Conservation (phyloP, 1,284 basidiomycete species). For the Ceraceosorus guamensis region DNA sequence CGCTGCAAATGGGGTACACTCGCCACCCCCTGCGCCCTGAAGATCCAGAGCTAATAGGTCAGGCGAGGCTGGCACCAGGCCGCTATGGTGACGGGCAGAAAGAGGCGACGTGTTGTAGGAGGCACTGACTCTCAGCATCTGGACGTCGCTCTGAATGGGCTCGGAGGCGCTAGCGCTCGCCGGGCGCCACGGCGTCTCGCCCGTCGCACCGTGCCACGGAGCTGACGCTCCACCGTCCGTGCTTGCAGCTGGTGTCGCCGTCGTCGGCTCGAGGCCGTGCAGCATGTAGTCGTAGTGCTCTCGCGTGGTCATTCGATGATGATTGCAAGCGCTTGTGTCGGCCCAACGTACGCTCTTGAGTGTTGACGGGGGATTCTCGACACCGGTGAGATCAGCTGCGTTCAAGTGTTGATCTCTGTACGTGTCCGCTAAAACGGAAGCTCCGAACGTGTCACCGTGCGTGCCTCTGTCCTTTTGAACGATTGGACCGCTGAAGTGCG, state of each 20-base stretch:
- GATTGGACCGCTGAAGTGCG: too few species aligned
- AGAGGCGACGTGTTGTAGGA: neutral
- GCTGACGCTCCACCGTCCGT: too few species aligned
- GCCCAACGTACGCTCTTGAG: conserved; percentile 19
- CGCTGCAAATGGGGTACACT: too few species aligned
- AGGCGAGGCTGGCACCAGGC: neutral
- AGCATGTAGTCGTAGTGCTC: conserved; percentile 39
- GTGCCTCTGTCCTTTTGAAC: too few species aligned
- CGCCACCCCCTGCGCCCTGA: neutral
- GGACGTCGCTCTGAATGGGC: neutral
- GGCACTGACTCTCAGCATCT: neutral
- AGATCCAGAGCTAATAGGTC: neutral
- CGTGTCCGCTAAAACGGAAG: too few species aligned
- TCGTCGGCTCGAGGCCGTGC: conserved; percentile 27
- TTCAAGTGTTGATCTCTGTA: too few species aligned
- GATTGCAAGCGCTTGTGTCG: conserved; percentile 18
- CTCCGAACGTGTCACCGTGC: too few species aligned
- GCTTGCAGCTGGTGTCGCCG: neutral
- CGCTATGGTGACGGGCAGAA: neutral
- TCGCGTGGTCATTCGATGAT: conserved; percentile 29
- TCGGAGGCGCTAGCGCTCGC: too few species aligned
- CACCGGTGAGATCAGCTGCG: too few species aligned
- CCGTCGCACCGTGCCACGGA: neutral
- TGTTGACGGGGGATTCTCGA: too few species aligned
- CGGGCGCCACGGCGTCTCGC: neutral